Evolutionary conservation across 768 basidiomycete genomes (phyloP).

Genomic region (Cantharellus cinnabarinus): DNA sequence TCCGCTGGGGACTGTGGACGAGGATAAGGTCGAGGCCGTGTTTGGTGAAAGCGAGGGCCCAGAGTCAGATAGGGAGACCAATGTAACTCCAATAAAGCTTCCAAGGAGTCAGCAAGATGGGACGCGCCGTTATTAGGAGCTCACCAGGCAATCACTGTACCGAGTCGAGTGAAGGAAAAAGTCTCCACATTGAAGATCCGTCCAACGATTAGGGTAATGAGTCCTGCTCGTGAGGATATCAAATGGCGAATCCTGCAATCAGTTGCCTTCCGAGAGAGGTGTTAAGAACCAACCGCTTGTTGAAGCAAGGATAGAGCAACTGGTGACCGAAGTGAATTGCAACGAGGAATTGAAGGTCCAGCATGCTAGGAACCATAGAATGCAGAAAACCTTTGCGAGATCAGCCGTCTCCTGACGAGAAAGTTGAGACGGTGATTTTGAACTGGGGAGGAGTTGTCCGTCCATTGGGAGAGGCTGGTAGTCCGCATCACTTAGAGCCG

Average conservation of each 20-base stretch:
- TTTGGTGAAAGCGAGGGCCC: constrained; percentile 1
- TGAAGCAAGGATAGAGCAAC: constrained; percentile 71
- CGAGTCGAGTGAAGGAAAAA: constrained; percentile 48
- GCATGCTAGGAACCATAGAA: constrained; percentile 88
- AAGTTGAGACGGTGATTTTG: constrained; percentile 21
- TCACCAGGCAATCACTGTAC: constrained; percentile 64
- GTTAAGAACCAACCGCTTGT: constrained; percentile 49
- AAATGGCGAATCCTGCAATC: background rate
- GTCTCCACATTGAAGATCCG: constrained; percentile 63
- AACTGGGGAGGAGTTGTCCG: background rate
- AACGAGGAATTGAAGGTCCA: constrained; percentile 75
- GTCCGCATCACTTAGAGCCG: no score
- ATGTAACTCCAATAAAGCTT: constrained; percentile 7
- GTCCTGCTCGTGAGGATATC: constrained; percentile 31
- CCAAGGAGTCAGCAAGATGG: background rate
- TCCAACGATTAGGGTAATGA: constrained; percentile 81
- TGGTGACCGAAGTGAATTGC: constrained; percentile 81
- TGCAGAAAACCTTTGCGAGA: constrained; percentile 62
- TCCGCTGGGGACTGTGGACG: background rate
- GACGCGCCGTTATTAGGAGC: constrained; percentile 6
- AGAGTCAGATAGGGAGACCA: constrained; percentile 6
- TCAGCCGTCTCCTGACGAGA: constrained; percentile 50
- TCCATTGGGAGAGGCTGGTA: background rate
- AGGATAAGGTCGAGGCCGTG: background rate
- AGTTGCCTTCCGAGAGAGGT: background rate